Conservation (phyloP, 2,329 filamentous ascomycete species). For the Harringtonia aguacate region DNA sequence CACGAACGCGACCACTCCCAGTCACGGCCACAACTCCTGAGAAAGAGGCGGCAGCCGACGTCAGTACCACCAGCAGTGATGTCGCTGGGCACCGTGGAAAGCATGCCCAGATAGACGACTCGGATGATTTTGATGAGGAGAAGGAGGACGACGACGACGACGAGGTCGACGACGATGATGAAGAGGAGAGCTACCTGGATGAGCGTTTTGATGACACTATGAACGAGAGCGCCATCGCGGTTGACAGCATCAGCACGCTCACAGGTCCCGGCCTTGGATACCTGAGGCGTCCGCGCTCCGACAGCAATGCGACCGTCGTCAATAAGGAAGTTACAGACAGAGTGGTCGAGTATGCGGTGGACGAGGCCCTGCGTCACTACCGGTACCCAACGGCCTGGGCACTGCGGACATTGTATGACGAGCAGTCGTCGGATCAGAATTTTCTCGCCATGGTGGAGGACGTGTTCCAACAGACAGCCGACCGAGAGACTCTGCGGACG, state of each 20-base stretch:
- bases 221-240: background rate
- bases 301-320: slow-evolving; percentile 14
- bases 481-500: slow-evolving; percentile 35
- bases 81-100: too few relatives aligned
- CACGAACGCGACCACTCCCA: too few relatives aligned
- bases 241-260: background rate
- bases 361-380: slow-evolving; percentile 43
- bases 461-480: slow-evolving; percentile 47
- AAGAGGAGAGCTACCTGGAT: background rate
- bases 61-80: too few relatives aligned
- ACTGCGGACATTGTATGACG: slow-evolving; percentile 48
- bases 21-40: too few relatives aligned
- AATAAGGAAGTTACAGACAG: slow-evolving; percentile 36
- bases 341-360: slow-evolving; percentile 46
- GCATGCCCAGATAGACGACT: slow-evolving; percentile 1
- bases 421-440: slow-evolving; percentile 36
- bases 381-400: slow-evolving; percentile 54
- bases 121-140: slow-evolving; percentile 7
- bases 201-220: background rate
- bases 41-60: too few relatives aligned
- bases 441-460: slow-evolving; percentile 48
- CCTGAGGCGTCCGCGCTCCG: slow-evolving; percentile 6
- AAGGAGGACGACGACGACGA: slow-evolving; percentile 14
- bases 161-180: background rate
- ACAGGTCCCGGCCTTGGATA: background rate